Base-by-base conservation (phyloP, 2,329 filamentous ascomycete species). In the Fusarium illudens region DNA sequence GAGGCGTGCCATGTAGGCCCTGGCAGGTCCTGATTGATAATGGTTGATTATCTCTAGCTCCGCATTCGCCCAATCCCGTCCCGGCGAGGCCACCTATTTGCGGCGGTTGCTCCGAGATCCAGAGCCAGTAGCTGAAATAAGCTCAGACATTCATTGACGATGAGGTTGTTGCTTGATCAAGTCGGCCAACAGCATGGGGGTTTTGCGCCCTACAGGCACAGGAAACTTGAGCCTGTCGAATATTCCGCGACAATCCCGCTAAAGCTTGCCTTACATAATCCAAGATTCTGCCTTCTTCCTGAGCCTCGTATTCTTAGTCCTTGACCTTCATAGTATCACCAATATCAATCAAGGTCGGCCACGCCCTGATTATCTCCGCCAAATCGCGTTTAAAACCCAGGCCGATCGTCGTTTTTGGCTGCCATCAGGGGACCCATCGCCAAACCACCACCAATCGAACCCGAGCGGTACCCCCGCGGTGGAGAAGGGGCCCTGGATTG, bases 401-500 rank as follows among this genome's bases (percentile, higher is more conserved):
- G 29, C 37, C 19, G 51, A 54, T 33, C 37, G 30, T 46, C 52
- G 37, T 27, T 46, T 46, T 46, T 39, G 10, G 27, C 37, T n/a
- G 29, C 30, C 36, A 19, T 32, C 25, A 17, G n/a, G 36, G 36
- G 51, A 17, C 25, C 51, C 34, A 29, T 39, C 22, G 6, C 51
- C 34, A 17, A 42, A 30, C 17, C n/a, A 34, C 34, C 51, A 42
- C 34, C 51, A 54, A 54, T 54, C 25, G 34, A 22, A 30, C 51
- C 36, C 13, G 22, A 12, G 29, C 36, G 25, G 49, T 22, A 34
- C 49, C 50, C 50, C 33, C 50, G 50, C 50, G 15, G 51, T 42
- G 51, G 51, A 42, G 36, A 54, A 33, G 17, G 17, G 17, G 52
- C 29, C 52, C 52, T 55, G 52, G 29, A 33, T 55, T 46, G 29